Conservation (phyloP, 176 grass and related monocot species). For the Aegilops bicornis region DNA sequence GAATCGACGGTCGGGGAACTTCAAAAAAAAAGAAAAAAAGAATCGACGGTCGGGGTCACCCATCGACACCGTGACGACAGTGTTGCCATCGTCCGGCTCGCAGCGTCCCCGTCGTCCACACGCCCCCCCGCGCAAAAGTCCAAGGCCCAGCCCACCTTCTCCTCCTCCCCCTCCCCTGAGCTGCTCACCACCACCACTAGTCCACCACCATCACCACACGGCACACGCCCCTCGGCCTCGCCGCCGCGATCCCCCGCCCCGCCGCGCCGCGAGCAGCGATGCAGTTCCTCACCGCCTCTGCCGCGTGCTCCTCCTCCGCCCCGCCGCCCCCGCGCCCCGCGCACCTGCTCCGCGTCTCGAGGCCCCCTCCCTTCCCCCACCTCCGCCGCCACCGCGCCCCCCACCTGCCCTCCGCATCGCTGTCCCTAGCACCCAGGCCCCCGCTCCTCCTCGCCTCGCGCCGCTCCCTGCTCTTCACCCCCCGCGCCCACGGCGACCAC, state of each 20-base stretch:
- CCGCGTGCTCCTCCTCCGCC: neutral
- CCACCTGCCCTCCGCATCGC: neutral
- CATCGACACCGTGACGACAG: slow-evolving; percentile 34
- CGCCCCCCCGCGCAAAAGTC: slow-evolving; percentile 17
- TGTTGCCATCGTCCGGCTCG: slow-evolving; percentile 11
- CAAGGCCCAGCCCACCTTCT: neutral
- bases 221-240: neutral
- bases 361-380: slow-evolving; percentile 34
- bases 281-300: slow-evolving; percentile 39
- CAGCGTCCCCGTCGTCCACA: slow-evolving; percentile 17
- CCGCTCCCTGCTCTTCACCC: slow-evolving; percentile 17
- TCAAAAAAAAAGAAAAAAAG: no score
- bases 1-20: neutral
- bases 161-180: neutral
- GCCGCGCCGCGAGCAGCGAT: neutral
- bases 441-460: slow-evolving; percentile 27
- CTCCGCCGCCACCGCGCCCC: slow-evolving; percentile 26
- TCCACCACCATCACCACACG: slow-evolving; percentile 2
- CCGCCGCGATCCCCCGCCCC: slow-evolving; percentile 8
- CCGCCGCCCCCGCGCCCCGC: slow-evolving; percentile 8
- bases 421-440: neutral
- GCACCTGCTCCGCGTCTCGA: slow-evolving; percentile 27
- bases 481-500: slow-evolving; percentile 43
- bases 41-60: neutral
- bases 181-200: neutral